Percentiles rank a stretch among this genome's conserved stretches.
Evolutionary conservation across 441 rosid genomes (phyloP).

Genomic region (Pelargonium myrrhifolium): DNA sequence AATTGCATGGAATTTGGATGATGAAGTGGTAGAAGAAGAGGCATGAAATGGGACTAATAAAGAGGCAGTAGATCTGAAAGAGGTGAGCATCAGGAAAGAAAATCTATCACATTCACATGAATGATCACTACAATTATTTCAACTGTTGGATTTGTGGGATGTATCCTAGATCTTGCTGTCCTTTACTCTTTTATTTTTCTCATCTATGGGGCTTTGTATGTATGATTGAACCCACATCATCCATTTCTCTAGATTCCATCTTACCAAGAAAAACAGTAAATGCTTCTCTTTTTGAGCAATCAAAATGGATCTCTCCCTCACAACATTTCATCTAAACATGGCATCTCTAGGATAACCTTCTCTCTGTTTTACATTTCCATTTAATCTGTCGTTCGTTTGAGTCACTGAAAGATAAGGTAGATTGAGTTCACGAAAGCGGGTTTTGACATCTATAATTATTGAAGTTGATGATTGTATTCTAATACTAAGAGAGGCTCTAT

Average conservation of each 20-base stretch:
- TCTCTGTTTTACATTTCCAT: not conserved
- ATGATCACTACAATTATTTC: not conserved
- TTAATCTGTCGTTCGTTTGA: not conserved
- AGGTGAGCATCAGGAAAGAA: not conserved
- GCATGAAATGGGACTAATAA: not conserved
- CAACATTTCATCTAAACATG: no score
- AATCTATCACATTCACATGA: not conserved
- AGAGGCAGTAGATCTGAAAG: no score
- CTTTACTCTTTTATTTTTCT: not conserved
- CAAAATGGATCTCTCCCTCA: not conserved
- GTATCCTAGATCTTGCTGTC: not conserved
- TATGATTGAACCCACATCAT: not conserved
- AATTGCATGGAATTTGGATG: not conserved
- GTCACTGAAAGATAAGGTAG: not conserved
- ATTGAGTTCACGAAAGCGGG: not conserved
- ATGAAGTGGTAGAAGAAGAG: not conserved
- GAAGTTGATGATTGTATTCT: slow-evolving; percentile 1
- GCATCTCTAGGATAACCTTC: not conserved
- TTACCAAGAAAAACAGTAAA: not conserved
- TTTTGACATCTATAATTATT: not conserved
- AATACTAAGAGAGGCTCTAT: no score
- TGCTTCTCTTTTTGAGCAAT: not conserved
- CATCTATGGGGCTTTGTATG: no score
- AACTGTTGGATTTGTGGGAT: slow-evolving; percentile 2
- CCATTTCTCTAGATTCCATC: not conserved